Percentiles rank a stretch among this genome's conserved stretches.
These are phyloP conservation scores for Yarrowia sp. DNA, from an alignment of 805 yeast genomes.

Conservation along the genomic window DNA sequence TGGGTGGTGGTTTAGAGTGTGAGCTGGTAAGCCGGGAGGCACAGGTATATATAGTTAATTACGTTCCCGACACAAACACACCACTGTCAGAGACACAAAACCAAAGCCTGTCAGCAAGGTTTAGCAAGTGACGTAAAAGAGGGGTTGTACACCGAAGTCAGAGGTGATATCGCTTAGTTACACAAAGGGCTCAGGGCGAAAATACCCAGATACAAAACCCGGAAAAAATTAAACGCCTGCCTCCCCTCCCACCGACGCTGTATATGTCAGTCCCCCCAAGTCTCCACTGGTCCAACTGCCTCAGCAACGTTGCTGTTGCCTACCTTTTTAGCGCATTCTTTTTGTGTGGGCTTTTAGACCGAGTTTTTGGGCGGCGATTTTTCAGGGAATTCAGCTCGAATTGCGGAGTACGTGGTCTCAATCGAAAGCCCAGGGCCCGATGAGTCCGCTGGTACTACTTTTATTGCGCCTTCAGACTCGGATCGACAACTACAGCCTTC, in stretches of 20 bases:
- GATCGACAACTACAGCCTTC: not conserved
- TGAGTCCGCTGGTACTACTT: not conserved
- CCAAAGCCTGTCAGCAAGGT: not conserved
- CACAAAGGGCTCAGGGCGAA: no score
- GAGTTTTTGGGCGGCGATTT: not conserved
- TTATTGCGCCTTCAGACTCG: no score
- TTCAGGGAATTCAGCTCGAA: not conserved
- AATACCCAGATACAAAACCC: no score
- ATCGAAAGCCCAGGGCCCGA: not conserved
- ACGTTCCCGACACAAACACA: not conserved
- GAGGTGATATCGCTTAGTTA: no score
- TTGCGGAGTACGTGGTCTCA: not conserved
- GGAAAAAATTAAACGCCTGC: no score
- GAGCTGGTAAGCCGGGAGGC: not conserved
- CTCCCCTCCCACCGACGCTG: no score
- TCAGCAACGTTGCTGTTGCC: not conserved
- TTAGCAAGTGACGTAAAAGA: conserved; percentile 14
- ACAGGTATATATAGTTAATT: not conserved
- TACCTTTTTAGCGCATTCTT: not conserved
- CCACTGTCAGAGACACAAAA: not conserved
- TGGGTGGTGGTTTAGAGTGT: not conserved
- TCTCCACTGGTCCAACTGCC: not conserved
- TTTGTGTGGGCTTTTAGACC: not conserved
- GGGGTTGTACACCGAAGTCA: no score
- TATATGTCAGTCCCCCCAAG: not conserved